These are phyloP conservation scores for Gossypium schwendimanii DNA, from an alignment of 441 rosid species.

Conservation along the genomic window DNA sequence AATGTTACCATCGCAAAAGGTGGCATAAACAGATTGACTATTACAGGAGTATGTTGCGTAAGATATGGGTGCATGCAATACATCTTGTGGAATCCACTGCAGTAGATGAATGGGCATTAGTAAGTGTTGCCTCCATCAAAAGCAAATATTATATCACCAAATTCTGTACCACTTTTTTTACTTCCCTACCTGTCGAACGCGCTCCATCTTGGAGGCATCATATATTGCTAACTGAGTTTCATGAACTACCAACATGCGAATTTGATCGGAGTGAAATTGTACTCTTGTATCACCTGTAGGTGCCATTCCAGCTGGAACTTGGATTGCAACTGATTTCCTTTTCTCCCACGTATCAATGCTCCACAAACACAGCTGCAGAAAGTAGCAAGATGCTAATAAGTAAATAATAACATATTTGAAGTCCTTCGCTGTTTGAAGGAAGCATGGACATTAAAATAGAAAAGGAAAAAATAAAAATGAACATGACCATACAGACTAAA, in stretches of 20 bases:
- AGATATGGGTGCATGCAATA: slow-evolving; percentile 62
- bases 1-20: slow-evolving; percentile 72
- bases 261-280: slow-evolving; percentile 80
- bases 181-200: slow-evolving; percentile 53
- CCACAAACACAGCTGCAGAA: slow-evolving; percentile 69
- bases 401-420: too few species aligned
- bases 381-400: neutral
- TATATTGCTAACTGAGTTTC: slow-evolving; percentile 82
- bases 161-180: neutral
- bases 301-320: slow-evolving; percentile 64
- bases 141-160: neutral
- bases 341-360: slow-evolving; percentile 95
- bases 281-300: slow-evolving; percentile 69
- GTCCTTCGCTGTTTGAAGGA: neutral
- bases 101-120: slow-evolving; percentile 7
- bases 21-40: slow-evolving; percentile 69
- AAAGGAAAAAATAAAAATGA: neutral
- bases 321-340: slow-evolving; percentile 59
- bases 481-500: neutral
- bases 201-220: slow-evolving; percentile 85
- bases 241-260: slow-evolving; percentile 70
- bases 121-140: neutral
- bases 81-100: slow-evolving; percentile 89
- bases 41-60: slow-evolving; percentile 72
- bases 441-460: neutral